Base-by-base conservation (phyloP, 108 stramenopile species). In the Chaetoceros tenuissimus region DNA sequence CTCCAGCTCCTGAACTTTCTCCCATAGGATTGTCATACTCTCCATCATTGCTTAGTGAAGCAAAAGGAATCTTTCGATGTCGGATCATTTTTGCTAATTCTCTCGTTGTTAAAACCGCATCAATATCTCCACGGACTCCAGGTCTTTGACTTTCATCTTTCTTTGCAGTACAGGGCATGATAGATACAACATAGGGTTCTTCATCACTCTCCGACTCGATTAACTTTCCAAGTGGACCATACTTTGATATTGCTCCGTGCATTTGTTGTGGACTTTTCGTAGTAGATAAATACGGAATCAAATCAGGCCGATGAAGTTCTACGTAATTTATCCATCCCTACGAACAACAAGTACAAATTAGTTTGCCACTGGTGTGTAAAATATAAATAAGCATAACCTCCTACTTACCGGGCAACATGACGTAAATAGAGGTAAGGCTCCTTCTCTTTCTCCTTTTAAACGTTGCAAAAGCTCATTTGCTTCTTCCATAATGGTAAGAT, bases 401-500 rank as follows among this genome's bases (percentile, higher is more conserved):
- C n/a, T n/a, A n/a, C n/a, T n/a, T n/a, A n/a, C n/a, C 22, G 78
- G 78, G 43, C 78, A 79, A 28, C 78, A 79, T 7, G 68, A 70
- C 25, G 72, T 73, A 49, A 73, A 73, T 43, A 73, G 48, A 19
- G 78, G 77, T 18, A 78, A 67, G 16, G 66, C 31, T 29, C 45
- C 60, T 55, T 63, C 71, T 31, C 47, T 43, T 73, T 68, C 51
- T 56, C 57, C 58, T 69, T 47, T 7, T 45, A 79, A 31, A 13
- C 78, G 61, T 21, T 72, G 46, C 28, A 79, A 40, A 5, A 79
- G 63, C 46, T 79, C 78, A 3, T 67, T 75, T 3, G 70, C 78
- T 60, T 79, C 78, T 53, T 79, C 78, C 67, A 72, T 73, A 24
- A 79, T 79, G 43, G 78, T 79, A 0, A 79, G 56, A 53, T 79